Conservation (phyloP, 176 grass and related monocot species). For the Pontederia paniculata region DNA sequence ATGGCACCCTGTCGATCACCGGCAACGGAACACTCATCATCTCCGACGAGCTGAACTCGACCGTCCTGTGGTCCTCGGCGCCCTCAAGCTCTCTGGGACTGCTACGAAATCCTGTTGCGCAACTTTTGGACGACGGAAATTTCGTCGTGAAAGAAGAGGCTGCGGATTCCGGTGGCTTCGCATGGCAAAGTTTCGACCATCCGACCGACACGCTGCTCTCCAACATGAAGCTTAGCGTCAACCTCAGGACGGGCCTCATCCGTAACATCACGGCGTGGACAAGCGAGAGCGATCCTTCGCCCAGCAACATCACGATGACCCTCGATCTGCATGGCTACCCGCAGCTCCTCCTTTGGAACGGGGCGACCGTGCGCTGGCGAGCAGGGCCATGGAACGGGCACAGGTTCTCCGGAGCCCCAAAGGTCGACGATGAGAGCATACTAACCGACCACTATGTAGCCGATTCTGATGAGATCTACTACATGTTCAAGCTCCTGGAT, state of each 20-base stretch:
- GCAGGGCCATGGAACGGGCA: conserved; percentile 70
- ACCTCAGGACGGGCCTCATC: conserved; percentile 26
- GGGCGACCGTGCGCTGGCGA: conserved; percentile 19
- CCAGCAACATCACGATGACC: conserved; percentile 20
- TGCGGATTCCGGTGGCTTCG: background rate
- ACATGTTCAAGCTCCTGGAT: background rate
- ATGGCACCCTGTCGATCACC: conserved; percentile 19
- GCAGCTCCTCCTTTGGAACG: background rate
- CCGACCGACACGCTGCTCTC: conserved; percentile 64
- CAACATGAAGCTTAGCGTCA: conserved; percentile 40
- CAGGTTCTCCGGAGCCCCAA: conserved; percentile 50
- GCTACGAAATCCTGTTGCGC: conserved; percentile 19
- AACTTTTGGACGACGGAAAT: conserved; percentile 52
- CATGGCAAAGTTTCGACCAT: conserved; percentile 67
- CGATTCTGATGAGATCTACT: background rate
- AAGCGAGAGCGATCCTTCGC: conserved; percentile 34
- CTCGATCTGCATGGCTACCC: background rate
- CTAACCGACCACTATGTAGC: conserved; percentile 32
- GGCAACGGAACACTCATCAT: conserved; percentile 28
- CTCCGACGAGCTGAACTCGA: conserved; percentile 1
- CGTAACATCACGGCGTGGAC: conserved; percentile 42
- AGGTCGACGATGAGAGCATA: conserved; percentile 25
- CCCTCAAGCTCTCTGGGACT: background rate
- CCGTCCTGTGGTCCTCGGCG: conserved; percentile 33
- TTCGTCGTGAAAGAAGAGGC: conserved; percentile 16